Evolutionary conservation across 2,329 filamentous ascomycete species (phyloP).

Genomic region (Hypomyces rosellus): DNA sequence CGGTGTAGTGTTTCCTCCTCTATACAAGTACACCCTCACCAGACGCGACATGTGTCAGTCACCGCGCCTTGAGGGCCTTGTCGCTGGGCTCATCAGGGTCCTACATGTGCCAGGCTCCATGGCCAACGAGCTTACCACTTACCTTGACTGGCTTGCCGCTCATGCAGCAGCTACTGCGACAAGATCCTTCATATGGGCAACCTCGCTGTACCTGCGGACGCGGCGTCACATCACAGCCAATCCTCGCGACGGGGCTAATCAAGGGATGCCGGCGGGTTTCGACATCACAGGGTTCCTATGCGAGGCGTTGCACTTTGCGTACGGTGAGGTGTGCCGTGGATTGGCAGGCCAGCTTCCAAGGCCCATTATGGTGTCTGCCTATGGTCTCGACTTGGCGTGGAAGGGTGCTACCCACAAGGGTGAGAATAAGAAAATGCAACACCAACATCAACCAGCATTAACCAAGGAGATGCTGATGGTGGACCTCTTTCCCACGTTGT

Average conservation of each 20-base stretch:
- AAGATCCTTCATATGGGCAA: constrained; percentile 25
- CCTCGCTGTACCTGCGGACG: constrained; percentile 21
- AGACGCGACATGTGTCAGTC: constrained; percentile 18
- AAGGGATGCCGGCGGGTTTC: constrained; percentile 16
- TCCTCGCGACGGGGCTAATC: neutral
- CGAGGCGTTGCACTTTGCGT: constrained; percentile 24
- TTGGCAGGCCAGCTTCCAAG: constrained; percentile 25
- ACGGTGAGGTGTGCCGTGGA: constrained; percentile 23
- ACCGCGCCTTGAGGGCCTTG: constrained; percentile 21
- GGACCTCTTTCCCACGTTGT: too few relatives aligned
- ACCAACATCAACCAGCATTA: too few relatives aligned
- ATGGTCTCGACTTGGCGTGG: constrained; percentile 12
- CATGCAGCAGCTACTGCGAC: constrained; percentile 18
- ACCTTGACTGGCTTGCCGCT: constrained; percentile 28
- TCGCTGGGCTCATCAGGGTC: constrained; percentile 27
- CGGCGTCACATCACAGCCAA: constrained; percentile 18
- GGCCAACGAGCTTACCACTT: constrained; percentile 18
- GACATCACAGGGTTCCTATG: constrained; percentile 21
- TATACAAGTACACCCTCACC: constrained; percentile 15
- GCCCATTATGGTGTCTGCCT: constrained; percentile 21
- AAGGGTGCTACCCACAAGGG: neutral
- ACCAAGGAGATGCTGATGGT: too few relatives aligned
- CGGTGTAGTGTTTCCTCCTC: neutral
- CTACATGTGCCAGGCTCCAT: constrained; percentile 17
- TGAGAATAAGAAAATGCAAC: neutral